Evolutionary conservation across 2,329 filamentous ascomycete genomes (phyloP), one percentile per base, ranked within the genome.

Genomic region (Fusarium illudens): DNA sequence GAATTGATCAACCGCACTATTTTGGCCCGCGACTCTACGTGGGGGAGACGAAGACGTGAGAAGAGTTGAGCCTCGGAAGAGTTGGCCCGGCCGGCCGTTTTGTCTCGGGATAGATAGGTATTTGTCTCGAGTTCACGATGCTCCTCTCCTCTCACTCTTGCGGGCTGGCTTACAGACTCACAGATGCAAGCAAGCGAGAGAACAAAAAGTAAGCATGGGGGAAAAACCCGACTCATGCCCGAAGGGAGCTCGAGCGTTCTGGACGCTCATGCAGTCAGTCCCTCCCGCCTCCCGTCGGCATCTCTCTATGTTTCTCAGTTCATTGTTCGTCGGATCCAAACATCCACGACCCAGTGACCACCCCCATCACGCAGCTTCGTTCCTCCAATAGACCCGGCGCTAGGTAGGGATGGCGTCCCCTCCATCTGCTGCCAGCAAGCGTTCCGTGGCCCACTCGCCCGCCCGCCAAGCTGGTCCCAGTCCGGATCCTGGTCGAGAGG

Each of bases 21-120:
- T 29, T 57, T 44, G 54, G 25, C 30, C 32, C 29, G 33, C 17
- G 49, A 46, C 17, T 52, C 42, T 50, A 36, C 30, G 20, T 34
- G 44, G 27, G 44, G 20, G 20, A 19, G 34, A 11, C 8, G n/a
- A 15, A 37, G 17, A 19, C n/a, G 36, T 15, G 37, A 27, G 9
- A 44, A 27, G 20, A 25, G n/a, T n/a, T n/a, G n/a, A n/a, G 34
- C 32, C 25, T 39, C 22, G 22, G 36, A 42, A 6, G 32, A 6
- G 32, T 55, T 66, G 65, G 30, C 59, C 52, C 65, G 57, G 62
- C 46, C 57, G 61, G 65, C 65, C 62, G 61, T 56, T 66, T 68
- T 32, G 27, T 37, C 64, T 27, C 33, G 46, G 15, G 22, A 22
- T n/a, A n/a, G n/a, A n/a, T n/a, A n/a, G n/a, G 27, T 44, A 44